Base-by-base conservation (phyloP, 441 rosid species). In the Pelargonium fulgidum region DNA sequence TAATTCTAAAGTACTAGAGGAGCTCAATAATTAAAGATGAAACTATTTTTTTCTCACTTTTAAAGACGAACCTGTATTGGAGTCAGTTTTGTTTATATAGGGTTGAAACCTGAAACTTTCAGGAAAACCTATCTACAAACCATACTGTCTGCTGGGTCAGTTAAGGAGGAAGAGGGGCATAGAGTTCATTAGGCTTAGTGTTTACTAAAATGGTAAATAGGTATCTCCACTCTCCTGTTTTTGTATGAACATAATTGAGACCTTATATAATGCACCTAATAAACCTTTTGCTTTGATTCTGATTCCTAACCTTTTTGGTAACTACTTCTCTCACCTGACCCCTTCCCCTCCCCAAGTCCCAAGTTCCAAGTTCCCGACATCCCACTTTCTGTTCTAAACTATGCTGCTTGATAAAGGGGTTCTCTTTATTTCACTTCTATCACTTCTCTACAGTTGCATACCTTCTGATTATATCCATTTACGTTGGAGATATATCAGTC, bases 401-500 rank as follows among this genome's bases (percentile, higher is more conserved):
- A 13, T 48, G 13, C 54, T 58, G 12, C 13, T 61, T 11, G 4
- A 36, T 61, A 24, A 61, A 61, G 29, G 64, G 36, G 5, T 8
- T 58, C n/a, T 58, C 33, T 20, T 58, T 20, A 58, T 58, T 58
- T 19, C 62, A 19, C 26, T 58, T 19, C 62, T 58, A 58, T 58
- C 29, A 19, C 33, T 20, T 58, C 33, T 20, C 29, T 58, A 19
- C 12, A 58, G 33, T 20, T 58, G 24, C 63, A 20, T 58, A 58
- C 63, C 54, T 20, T 58, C 63, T 33, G n/a, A 10, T 58, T 58
- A 20, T 58, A 58, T 58, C 63, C 63, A 58, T 56, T 16, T 56
- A 0, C 10, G 62, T 58, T 58, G 33, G 33, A 58, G 63, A 19
- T 58, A 26, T 26, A 19, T 58, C 63, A 19, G 4, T 58, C 33